Conservation (phyloP, 2,329 filamentous ascomycete genomes). For the Berkeleyomyces rouxiae region DNA sequence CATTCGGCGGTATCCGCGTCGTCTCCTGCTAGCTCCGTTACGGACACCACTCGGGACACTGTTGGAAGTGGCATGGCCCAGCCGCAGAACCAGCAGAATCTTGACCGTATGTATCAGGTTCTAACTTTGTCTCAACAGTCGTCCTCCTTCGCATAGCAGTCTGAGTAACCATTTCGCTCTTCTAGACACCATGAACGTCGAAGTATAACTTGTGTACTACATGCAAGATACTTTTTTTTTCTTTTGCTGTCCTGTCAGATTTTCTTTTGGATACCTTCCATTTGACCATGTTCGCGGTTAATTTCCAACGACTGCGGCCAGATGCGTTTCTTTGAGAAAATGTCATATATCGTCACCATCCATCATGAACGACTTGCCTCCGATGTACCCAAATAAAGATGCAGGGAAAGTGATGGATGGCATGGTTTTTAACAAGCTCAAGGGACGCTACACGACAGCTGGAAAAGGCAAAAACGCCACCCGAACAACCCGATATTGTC, state of each 20-base stretch:
- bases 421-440: no score
- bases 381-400: no score
- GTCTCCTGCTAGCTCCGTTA: constrained; percentile 46
- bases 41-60: constrained; percentile 45
- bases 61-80: constrained; percentile 44
- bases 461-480: no score
- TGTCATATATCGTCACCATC: background rate
- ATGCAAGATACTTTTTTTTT: background rate
- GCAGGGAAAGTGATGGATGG: no score
- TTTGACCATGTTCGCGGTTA: background rate
- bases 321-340: background rate
- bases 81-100: constrained; percentile 25
- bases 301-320: background rate
- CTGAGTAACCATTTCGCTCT: constrained; percentile 7
- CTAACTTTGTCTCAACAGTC: background rate
- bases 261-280: constrained; percentile 22
- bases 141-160: background rate
- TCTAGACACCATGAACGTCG: constrained; percentile 2
- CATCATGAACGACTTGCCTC: background rate
- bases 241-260: constrained; percentile 24
- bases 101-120: constrained; percentile 8
- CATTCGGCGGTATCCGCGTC: constrained; percentile 29
- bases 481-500: no score
- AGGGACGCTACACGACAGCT: no score
- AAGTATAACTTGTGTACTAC: background rate